Evolutionary conservation across 2,329 filamentous ascomycete species (phyloP).

Genomic region (Ascochyta lentis): DNA sequence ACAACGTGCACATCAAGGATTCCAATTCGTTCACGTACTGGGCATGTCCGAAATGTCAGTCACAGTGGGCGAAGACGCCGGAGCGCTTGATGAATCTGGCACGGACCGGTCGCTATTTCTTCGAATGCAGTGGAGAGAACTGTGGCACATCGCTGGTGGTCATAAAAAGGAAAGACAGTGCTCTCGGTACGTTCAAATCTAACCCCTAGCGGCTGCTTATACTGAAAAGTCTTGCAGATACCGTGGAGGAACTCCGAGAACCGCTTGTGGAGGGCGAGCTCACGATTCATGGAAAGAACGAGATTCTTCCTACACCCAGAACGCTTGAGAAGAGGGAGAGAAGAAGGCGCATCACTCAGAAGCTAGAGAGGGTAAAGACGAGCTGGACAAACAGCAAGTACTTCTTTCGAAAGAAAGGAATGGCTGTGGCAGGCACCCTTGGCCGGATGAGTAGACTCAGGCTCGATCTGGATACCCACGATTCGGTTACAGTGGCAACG

Average conservation of each 20-base stretch:
- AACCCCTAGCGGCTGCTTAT: background rate
- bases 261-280: background rate
- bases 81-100: background rate
- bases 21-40: background rate
- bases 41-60: conserved; percentile 1
- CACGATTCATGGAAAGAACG: background rate
- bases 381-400: background rate
- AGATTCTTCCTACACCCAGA: background rate
- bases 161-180: background rate
- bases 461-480: background rate
- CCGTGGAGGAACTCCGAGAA: background rate
- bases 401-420: background rate
- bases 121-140: background rate
- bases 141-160: background rate
- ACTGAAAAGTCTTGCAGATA: background rate
- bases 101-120: background rate
- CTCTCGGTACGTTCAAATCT: background rate
- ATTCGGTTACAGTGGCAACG: background rate
- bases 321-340: background rate
- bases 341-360: background rate
- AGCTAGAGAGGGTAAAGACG: background rate
- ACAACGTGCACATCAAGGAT: background rate
- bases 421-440: background rate
- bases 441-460: background rate
- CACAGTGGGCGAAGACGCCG: background rate